These are phyloP conservation scores for Hypomyces perniciosus DNA, from an alignment of 2,329 filamentous ascomycete species.

Conservation along the genomic window DNA sequence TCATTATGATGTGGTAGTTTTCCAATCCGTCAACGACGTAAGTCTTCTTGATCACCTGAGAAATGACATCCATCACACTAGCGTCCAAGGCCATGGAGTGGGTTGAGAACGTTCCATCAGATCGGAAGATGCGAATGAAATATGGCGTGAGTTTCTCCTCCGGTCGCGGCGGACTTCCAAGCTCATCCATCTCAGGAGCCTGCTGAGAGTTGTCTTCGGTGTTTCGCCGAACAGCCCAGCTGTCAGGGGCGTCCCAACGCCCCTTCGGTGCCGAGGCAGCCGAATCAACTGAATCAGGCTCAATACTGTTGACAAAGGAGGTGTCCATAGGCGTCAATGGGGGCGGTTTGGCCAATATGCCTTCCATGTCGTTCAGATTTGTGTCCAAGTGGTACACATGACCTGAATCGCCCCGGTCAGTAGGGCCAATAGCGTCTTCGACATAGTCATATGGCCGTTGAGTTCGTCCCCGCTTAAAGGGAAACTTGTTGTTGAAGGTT, in stretches of 20 bases:
- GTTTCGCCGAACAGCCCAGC: slow-evolving; percentile 81
- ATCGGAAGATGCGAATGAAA: slow-evolving; percentile 91
- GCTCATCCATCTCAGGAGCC: slow-evolving; percentile 59
- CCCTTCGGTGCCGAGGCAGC: slow-evolving; percentile 39
- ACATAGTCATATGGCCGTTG: slow-evolving; percentile 43
- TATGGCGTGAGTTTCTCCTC: slow-evolving; percentile 74
- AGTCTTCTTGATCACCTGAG: slow-evolving; percentile 90
- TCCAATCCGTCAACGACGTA: slow-evolving; percentile 84
- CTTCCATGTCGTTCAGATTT: slow-evolving; percentile 84
- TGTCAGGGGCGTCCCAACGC: slow-evolving; percentile 90
- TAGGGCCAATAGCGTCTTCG: slow-evolving; percentile 55
- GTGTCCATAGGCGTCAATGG: slow-evolving; percentile 66
- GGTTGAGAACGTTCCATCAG: slow-evolving; percentile 90
- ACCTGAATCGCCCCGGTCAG: slow-evolving; percentile 53
- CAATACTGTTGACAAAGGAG: slow-evolving; percentile 40
- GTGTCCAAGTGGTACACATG: slow-evolving; percentile 76
- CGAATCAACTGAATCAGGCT: slow-evolving; percentile 36
- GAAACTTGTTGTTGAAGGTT: slow-evolving; percentile 58
- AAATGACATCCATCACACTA: slow-evolving; percentile 78
- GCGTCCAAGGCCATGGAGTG: slow-evolving; percentile 79
- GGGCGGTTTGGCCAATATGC: slow-evolving; percentile 68
- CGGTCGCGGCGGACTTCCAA: slow-evolving; percentile 57
- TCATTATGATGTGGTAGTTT: slow-evolving; percentile 93
- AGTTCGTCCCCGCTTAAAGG: slow-evolving; percentile 52
- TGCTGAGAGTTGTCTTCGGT: slow-evolving; percentile 58